Evolutionary conservation across 192 early-diverging fungal species (phyloP).

Genomic region (Backusella tuberculispora): DNA sequence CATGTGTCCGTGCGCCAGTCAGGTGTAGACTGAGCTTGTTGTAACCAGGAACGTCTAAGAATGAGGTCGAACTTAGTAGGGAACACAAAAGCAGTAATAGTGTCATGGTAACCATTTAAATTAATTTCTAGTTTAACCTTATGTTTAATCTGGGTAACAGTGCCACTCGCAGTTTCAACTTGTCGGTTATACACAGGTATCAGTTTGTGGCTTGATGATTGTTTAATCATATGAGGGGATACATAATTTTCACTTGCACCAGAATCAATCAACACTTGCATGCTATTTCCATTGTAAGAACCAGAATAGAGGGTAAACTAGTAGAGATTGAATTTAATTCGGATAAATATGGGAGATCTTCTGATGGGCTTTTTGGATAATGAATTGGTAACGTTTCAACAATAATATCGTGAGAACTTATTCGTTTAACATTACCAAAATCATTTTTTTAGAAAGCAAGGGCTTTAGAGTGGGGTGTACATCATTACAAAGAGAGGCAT

Average conservation of each 20-base stretch:
- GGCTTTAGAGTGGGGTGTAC: background rate
- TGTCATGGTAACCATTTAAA: background rate
- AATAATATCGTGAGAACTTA: background rate
- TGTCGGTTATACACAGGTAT: background rate
- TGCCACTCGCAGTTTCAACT: conserved; percentile 13
- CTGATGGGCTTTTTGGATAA: background rate
- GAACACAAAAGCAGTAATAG: conserved; percentile 6
- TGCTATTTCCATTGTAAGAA: background rate
- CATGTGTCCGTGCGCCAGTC: conserved; percentile 6
- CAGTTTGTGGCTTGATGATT: background rate
- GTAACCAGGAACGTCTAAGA: conserved; percentile 14
- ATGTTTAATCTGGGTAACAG: background rate
- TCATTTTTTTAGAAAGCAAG: too few relatives aligned
- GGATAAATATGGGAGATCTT: background rate
- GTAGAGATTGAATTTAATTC: background rate
- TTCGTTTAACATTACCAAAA: too few relatives aligned
- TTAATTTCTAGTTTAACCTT: background rate
- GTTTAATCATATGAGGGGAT: background rate
- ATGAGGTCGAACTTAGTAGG: conserved; percentile 13
- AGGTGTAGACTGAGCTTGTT: background rate
- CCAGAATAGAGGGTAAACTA: background rate
- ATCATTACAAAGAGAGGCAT: background rate
- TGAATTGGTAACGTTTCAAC: background rate
- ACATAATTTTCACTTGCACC: conserved; percentile 27
- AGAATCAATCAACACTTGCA: background rate